Percentiles rank a stretch among this genome's conserved stretches.
These are phyloP conservation scores for Malus hybrid DNA, from an alignment of 331 rosid species.

Conservation along the genomic window DNA sequence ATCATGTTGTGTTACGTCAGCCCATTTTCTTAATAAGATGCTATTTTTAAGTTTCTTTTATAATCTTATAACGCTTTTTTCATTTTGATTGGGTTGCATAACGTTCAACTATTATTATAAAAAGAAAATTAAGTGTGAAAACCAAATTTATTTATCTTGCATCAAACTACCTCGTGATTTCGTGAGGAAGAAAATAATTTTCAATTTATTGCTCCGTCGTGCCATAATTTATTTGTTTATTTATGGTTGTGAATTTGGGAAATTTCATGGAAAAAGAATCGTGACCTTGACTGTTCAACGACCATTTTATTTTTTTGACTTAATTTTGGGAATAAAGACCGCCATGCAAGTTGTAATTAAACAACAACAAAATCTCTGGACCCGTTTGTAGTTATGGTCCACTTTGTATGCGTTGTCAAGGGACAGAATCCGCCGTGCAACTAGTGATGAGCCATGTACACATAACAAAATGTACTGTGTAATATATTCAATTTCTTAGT, in stretches of 20 bases:
- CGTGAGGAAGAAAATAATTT: neutral
- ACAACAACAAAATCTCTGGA: neutral
- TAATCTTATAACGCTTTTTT: too few species aligned
- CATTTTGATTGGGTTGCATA: neutral
- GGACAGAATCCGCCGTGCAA: neutral
- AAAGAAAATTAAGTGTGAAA: neutral
- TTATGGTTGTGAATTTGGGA: neutral
- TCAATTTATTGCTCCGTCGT: neutral
- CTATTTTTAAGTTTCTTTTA: too few species aligned
- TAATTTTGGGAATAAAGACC: neutral
- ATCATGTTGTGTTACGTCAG: rapidly evolving
- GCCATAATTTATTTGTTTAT: neutral
- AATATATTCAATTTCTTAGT: too few species aligned
- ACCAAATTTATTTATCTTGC: neutral
- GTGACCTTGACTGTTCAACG: neutral
- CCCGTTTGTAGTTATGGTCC: neutral
- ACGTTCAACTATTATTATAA: neutral
- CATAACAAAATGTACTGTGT: too few species aligned
- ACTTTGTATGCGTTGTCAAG: neutral
- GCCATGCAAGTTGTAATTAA: neutral
- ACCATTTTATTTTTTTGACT: too few species aligned
- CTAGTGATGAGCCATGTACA: too few species aligned
- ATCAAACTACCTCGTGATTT: neutral
- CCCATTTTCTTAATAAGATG: neutral
- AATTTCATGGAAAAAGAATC: neutral